Percentiles rank a stretch among this genome's conserved stretches.
Evolutionary conservation across 768 basidiomycete species (phyloP).

Genomic region (Dacryopinax primogenitus): DNA sequence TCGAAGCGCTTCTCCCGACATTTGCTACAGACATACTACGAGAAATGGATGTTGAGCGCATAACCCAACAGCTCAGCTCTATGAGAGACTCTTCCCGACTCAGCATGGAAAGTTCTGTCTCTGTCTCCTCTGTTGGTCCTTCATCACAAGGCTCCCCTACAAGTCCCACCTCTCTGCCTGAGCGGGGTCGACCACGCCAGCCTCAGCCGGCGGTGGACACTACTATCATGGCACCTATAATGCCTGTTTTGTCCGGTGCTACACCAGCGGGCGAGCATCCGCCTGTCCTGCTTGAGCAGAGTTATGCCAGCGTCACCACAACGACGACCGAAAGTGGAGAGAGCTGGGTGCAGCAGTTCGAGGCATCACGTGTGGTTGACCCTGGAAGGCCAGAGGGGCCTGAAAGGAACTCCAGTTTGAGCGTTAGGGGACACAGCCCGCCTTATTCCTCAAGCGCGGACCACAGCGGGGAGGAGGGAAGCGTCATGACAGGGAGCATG

Average conservation of each 20-base stretch:
- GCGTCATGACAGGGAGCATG: slow-evolving; percentile 11
- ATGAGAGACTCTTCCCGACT: background rate
- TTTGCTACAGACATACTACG: slow-evolving; percentile 51
- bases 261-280: background rate
- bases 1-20: slow-evolving; percentile 55
- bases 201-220: background rate
- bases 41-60: slow-evolving; percentile 62
- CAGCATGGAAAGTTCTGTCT: background rate
- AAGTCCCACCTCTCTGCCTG: background rate
- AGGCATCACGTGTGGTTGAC: background rate
- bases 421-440: background rate
- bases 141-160: background rate
- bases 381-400: background rate
- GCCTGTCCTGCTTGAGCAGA: background rate
- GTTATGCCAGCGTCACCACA: background rate
- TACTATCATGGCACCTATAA: background rate
- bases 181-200: background rate
- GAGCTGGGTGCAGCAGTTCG: slow-evolving; percentile 38
- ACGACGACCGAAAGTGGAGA: slow-evolving; percentile 22
- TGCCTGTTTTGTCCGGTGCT: background rate
- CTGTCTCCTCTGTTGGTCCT: background rate
- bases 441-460: background rate
- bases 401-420: background rate
- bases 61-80: slow-evolving; percentile 35
- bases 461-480: slow-evolving; percentile 3